These are phyloP conservation scores for Eremochloa ophiuroides DNA, from an alignment of 176 grass and related monocot species.

Conservation along the genomic window DNA sequence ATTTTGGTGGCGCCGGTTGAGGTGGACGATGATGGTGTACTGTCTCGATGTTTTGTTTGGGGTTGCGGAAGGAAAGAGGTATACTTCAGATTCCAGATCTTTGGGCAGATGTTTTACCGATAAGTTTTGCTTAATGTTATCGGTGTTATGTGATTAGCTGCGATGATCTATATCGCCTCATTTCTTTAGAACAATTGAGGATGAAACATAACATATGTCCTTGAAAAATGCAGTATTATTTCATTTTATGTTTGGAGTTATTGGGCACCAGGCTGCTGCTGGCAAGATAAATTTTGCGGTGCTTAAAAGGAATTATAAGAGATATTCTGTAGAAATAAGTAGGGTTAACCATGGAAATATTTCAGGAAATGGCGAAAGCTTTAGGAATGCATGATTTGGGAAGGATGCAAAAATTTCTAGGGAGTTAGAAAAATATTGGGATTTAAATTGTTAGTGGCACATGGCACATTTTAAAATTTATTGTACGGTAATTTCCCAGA, in stretches of 20 bases:
- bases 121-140: background rate
- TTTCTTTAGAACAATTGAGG: background rate
- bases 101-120: background rate
- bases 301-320: background rate
- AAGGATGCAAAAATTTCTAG: background rate
- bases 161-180: background rate
- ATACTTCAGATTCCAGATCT: too few species aligned
- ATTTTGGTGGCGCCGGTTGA: conserved; percentile 37
- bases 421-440: background rate
- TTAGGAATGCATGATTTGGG: background rate
- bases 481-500: background rate
- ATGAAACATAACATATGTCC: background rate
- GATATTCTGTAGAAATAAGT: background rate
- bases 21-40: conserved; percentile 33
- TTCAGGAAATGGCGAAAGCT: background rate
- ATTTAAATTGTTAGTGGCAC: background rate
- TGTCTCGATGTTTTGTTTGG: conserved; percentile 25
- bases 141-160: background rate
- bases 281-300: background rate
- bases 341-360: background rate
- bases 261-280: background rate
- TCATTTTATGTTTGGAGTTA: background rate
- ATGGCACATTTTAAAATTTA: background rate
- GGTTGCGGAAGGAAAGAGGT: conserved; percentile 30
- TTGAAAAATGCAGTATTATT: background rate